Evolutionary conservation across 2,329 filamentous ascomycete species (phyloP).

Genomic region (Epichloe glyceriae): DNA sequence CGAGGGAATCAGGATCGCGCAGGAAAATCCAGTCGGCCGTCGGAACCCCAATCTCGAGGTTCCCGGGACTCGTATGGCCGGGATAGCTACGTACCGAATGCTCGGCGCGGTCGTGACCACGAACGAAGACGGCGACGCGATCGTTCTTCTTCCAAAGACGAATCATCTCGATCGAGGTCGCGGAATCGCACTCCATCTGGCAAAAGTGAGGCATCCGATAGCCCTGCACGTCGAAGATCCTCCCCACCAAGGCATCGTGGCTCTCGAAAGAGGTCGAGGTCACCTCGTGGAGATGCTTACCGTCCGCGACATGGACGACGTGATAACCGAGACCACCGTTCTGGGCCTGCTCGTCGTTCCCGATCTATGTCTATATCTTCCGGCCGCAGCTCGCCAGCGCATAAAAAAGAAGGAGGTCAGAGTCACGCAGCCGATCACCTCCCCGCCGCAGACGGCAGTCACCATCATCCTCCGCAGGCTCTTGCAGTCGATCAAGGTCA

Average conservation of each 20-base stretch:
- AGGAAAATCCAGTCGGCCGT: slow-evolving; percentile 34
- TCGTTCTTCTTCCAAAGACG: slow-evolving; percentile 23
- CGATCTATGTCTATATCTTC: slow-evolving; percentile 26
- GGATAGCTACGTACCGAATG: slow-evolving; percentile 41
- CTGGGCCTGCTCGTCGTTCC: slow-evolving; percentile 13
- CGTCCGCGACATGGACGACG: slow-evolving; percentile 13
- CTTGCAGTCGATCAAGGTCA: slow-evolving; percentile 23
- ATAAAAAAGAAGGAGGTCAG: slow-evolving; percentile 38
- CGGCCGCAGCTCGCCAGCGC: slow-evolving; percentile 26
- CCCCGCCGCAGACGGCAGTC: slow-evolving; percentile 24
- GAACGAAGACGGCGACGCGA: slow-evolving; percentile 12
- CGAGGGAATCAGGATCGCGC: slow-evolving; percentile 30
- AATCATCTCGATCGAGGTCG: slow-evolving; percentile 20
- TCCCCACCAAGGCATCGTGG: slow-evolving; percentile 20
- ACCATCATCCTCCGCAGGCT: slow-evolving; percentile 29
- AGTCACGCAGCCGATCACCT: slow-evolving; percentile 34
- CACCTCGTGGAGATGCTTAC: slow-evolving; percentile 19
- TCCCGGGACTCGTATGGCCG: slow-evolving; percentile 31
- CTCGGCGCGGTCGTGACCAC: slow-evolving; percentile 30
- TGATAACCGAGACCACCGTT: slow-evolving; percentile 12
- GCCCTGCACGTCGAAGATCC: slow-evolving; percentile 20
- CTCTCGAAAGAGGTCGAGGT: slow-evolving; percentile 27
- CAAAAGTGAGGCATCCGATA: slow-evolving; percentile 19
- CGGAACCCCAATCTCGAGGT: slow-evolving; percentile 29
- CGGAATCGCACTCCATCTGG: slow-evolving; percentile 19